Percentiles rank a stretch among this genome's conserved stretches.
These are phyloP conservation scores for Cladophialophora yegresii DNA, from an alignment of 2,329 filamentous ascomycete genomes.

Conservation along the genomic window DNA sequence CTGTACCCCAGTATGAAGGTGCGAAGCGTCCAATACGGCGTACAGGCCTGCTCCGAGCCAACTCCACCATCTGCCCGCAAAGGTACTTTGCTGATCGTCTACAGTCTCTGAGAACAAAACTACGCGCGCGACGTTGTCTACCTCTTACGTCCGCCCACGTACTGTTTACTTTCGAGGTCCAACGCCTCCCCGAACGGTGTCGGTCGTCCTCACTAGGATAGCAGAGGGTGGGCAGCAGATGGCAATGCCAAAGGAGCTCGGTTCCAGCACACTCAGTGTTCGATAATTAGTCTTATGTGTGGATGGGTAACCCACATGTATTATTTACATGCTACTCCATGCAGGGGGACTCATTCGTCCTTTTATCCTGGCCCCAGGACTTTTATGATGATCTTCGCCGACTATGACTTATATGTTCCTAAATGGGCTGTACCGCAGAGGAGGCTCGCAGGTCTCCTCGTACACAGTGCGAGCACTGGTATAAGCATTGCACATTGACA, in stretches of 20 bases:
- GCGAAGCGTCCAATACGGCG: neutral
- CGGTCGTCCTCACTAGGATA: neutral
- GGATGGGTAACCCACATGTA: neutral
- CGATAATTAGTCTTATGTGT: constrained; percentile 1
- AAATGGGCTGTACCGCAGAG: neutral
- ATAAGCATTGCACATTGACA: neutral
- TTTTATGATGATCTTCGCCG: neutral
- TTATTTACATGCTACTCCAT: neutral
- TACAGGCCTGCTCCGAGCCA: neutral
- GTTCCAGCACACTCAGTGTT: neutral
- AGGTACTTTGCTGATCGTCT: neutral
- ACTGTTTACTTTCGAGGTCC: neutral
- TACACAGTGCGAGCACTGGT: neutral
- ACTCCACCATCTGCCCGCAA: neutral
- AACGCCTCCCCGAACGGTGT: neutral
- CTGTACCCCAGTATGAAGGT: neutral
- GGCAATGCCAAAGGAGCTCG: neutral
- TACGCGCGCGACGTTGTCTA: neutral
- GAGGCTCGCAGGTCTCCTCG: neutral
- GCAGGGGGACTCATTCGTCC: neutral
- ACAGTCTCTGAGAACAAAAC: neutral
- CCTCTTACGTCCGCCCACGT: neutral
- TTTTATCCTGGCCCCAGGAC: neutral
- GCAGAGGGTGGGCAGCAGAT: neutral
- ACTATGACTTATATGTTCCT: neutral